Evolutionary conservation across 805 yeast genomes (phyloP).

Genomic region (Nakazawaea anatomiae): DNA sequence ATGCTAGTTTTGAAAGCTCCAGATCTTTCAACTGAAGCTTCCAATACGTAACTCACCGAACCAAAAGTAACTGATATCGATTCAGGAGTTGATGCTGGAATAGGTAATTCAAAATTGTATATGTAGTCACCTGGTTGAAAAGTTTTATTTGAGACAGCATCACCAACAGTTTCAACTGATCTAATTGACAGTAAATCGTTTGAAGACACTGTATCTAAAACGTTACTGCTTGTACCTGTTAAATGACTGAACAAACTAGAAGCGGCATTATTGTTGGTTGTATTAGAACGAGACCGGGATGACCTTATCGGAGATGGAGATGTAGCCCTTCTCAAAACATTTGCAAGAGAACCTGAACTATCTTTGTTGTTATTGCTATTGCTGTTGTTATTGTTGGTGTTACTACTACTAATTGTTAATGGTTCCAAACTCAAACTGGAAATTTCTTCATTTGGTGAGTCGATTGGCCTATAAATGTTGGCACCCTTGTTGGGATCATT

Average conservation of each 20-base stretch:
- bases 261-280: constrained; percentile 8
- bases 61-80: constrained; percentile 77
- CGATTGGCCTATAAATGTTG: constrained; percentile 32
- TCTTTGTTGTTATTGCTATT: not conserved
- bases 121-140: constrained; percentile 89
- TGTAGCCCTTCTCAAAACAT: constrained; percentile 21
- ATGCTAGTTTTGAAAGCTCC: constrained; percentile 86
- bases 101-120: constrained; percentile 85
- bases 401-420: not conserved
- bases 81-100: constrained; percentile 81
- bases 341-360: constrained; percentile 19
- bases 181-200: constrained; percentile 17
- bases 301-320: constrained; percentile 17
- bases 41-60: constrained; percentile 61
- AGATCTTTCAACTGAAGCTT: constrained; percentile 63
- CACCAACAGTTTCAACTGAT: constrained; percentile 17
- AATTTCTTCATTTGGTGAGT: constrained; percentile 24
- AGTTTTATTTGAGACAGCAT: constrained; percentile 19
- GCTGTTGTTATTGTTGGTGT: no score
- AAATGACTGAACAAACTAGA: constrained; percentile 7
- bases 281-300: constrained; percentile 1
- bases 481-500: constrained; percentile 32
- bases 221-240: constrained; percentile 3
- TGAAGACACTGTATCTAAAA: constrained; percentile 6
- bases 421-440: constrained; percentile 30